A percentile compares a stretch with the other conserved stretches of the same genome.
phyloP scores from a whole-genome alignment of 192 early-diverging fungal genomes.

The Lunasporangiospora selenospora region DNA sequence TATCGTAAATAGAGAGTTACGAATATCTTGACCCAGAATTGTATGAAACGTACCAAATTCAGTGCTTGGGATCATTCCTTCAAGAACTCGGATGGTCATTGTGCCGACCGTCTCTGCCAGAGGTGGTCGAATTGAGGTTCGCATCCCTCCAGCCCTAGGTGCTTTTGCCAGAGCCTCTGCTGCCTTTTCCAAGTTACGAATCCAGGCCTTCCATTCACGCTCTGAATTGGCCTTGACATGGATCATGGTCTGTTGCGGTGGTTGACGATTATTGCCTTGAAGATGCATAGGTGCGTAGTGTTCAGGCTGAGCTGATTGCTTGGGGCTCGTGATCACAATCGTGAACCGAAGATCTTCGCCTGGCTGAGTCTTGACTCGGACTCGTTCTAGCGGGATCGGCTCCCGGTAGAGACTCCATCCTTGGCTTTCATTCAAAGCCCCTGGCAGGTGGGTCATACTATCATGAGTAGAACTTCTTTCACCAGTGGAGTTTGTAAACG shows the following conservation, averaged over 20 bases:
- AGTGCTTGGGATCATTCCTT: conserved; percentile 17
- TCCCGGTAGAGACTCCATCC: conserved; percentile 29
- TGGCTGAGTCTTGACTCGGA: conserved; percentile 9
- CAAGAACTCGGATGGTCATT: conserved; percentile 23
- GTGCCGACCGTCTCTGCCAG: conserved; percentile 32
- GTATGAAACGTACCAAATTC: conserved; percentile 40
- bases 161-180: conserved; percentile 23
- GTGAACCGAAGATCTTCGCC: conserved; percentile 21
- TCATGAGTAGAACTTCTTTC: no score
- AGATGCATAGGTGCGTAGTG: conserved; percentile 17
- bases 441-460: no score
- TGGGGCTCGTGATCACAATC: neutral
- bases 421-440: no score
- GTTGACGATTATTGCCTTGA: neutral
- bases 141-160: conserved; percentile 28
- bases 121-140: conserved; percentile 36
- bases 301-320: neutral
- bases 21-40: no score
- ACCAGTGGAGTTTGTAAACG: no score
- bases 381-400: conserved; percentile 23
- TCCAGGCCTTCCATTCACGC: conserved; percentile 15
- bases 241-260: conserved; percentile 4
- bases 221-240: conserved; percentile 25
- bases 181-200: conserved; percentile 19
- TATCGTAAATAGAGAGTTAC: no score